phyloP scores from a whole-genome alignment of 805 yeast genomes.

The Wickerhamomyces xylosicus region DNA sequence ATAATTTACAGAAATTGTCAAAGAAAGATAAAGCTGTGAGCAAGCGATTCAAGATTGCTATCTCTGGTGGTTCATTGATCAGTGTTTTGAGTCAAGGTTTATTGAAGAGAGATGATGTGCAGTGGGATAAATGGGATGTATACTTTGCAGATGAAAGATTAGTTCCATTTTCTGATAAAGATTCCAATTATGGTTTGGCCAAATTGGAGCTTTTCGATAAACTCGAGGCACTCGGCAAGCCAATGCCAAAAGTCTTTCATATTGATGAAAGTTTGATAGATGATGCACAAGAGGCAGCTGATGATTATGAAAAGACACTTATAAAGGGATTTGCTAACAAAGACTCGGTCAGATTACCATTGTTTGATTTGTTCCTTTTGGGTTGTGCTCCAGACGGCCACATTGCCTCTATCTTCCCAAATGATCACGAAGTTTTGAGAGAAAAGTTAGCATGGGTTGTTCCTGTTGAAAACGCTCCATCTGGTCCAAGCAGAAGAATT shows the following conservation, averaged over 20 bases:
- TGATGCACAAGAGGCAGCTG: constrained; percentile 91
- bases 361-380: constrained; percentile 80
- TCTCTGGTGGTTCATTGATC: constrained; percentile 88
- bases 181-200: constrained; percentile 85
- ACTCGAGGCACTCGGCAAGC: constrained; percentile 25
- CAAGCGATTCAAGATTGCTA: constrained; percentile 77
- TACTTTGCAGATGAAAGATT: constrained; percentile 95
- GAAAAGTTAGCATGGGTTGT: constrained; percentile 93
- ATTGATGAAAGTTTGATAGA: constrained; percentile 66
- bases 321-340: constrained; percentile 90
- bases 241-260: constrained; percentile 69
- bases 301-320: constrained; percentile 76
- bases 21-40: constrained; percentile 26
- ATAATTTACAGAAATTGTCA: constrained; percentile 7
- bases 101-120: constrained; percentile 61
- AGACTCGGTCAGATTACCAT: constrained; percentile 91
- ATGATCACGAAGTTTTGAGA: constrained; percentile 70
- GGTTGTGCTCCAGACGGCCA: constrained; percentile 99
- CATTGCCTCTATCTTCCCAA: constrained; percentile 92
- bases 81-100: constrained; percentile 83
- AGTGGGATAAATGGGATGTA: constrained; percentile 92
- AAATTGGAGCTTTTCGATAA: constrained; percentile 72
- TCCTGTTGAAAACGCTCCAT: constrained; percentile 86
- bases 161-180: constrained; percentile 75
- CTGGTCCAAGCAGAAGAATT: constrained; percentile 77